Evolutionary conservation across 805 yeast species (phyloP), one percentile per base, ranked within the genome.

Genomic region (Zygoascus bituminiphila): DNA sequence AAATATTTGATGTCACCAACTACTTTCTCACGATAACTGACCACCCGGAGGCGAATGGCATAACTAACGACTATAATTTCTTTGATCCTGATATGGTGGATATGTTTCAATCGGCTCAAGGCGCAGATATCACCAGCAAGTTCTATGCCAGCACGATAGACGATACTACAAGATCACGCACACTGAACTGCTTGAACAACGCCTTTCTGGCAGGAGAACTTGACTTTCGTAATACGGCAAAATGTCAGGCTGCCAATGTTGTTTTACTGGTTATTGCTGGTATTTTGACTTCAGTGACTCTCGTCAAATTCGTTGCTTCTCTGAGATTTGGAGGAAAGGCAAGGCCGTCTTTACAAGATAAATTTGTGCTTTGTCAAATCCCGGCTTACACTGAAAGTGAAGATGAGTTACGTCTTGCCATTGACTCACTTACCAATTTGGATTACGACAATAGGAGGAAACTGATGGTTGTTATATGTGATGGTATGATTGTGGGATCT

Each of bases 401-500:
- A 57, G 75, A 66, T 12, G 79, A 76, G 39, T 57, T 78, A 46
- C 69, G 83, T 31, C 67, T 75, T 5, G 78, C 82, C 0, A 65
- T 78, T 55, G 83, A 79, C 61, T 78, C 83, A 2, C 56, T 78
- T 26, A 77, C 81, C 15, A 70, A 75, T 33, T 65, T 79, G 45
- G 73, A 75, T 50, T 78, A 73, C 57, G 81, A 81, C 40, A 76
- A 78, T 59, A 68, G 76, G 24, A 75, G 79, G 54, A 78, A 79
- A 56, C 66, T 79, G 54, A 62, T 78, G 51, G 63, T 77, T n/a
- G 66, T 78, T 38, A 64, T 78, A 23, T 78, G 82, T 63, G 84
- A 78, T 57, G 84, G 84, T 60, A 57, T 77, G 56, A 73, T 78
- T 57, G 74, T 74, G 51, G 84, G 84, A 52, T 66, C 78, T 8